These are phyloP conservation scores for Chrysoporthe puriensis DNA, from an alignment of 2,329 filamentous ascomycete species.

Conservation along the genomic window DNA sequence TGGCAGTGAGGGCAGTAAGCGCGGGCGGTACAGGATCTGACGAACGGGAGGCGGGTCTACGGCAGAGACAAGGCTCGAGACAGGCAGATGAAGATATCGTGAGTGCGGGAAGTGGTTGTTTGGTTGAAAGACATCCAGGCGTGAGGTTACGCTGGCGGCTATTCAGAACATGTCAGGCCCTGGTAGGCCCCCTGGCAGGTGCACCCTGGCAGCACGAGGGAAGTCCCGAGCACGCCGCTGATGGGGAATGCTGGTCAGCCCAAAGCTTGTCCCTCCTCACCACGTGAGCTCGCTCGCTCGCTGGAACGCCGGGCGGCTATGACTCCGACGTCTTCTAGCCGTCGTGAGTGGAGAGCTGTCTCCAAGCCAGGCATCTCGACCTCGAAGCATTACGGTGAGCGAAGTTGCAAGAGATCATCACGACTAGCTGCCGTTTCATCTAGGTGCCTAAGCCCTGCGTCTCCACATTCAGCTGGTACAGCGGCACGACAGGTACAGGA, in stretches of 20 bases:
- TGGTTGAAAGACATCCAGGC: slow-evolving; percentile 5
- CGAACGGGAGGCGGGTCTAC: background rate
- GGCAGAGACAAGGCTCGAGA: background rate
- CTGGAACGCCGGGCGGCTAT: slow-evolving; percentile 16
- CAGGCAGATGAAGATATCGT: slow-evolving; percentile 1
- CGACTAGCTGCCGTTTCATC: background rate
- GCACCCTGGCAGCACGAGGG: slow-evolving; percentile 23
- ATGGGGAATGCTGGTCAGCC: background rate
- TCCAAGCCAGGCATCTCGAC: background rate
- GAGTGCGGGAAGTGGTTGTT: slow-evolving; percentile 6
- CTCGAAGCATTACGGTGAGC: background rate
- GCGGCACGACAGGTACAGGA: background rate
- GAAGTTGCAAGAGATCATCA: background rate
- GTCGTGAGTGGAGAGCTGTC: background rate
- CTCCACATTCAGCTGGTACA: slow-evolving; percentile 2
- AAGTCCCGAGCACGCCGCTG: slow-evolving; percentile 19
- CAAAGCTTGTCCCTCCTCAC: slow-evolving; percentile 7
- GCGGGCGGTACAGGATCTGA: background rate
- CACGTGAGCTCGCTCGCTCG: slow-evolving; percentile 2
- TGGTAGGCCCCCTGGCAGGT: slow-evolving; percentile 10
- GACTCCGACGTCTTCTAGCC: background rate
- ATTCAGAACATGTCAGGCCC: background rate
- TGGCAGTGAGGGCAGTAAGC: background rate
- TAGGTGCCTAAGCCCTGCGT: slow-evolving; percentile 1
- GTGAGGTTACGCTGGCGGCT: slow-evolving; percentile 28